Evolutionary conservation across 169 alveolate species (phyloP).

Genomic region (Eimeria acervulina): DNA sequence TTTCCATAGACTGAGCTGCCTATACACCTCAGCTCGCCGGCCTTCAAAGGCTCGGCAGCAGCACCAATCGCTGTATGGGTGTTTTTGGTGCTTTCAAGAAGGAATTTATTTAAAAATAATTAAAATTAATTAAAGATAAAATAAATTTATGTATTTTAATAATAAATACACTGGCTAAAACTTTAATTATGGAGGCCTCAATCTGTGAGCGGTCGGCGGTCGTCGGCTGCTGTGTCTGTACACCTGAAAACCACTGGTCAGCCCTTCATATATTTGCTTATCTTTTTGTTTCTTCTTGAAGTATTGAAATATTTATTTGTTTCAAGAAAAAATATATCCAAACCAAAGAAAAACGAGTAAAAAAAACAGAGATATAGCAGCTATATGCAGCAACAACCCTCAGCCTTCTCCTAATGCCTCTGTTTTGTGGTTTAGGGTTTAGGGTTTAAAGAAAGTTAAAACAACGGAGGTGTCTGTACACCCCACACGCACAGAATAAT

Average conservation of each 20-base stretch:
- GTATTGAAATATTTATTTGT: too few relatives aligned
- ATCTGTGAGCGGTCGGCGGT: background rate
- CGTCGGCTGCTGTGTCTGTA: background rate
- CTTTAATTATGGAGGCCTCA: too few relatives aligned
- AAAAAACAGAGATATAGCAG: background rate
- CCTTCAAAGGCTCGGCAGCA: background rate
- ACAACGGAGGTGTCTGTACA: too few relatives aligned
- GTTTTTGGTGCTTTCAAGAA: background rate
- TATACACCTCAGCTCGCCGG: background rate
- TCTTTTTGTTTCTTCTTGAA: background rate
- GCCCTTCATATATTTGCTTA: background rate
- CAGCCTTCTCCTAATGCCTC: too few relatives aligned
- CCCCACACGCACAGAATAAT: too few relatives aligned
- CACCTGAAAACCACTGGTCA: background rate
- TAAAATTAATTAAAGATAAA: background rate
- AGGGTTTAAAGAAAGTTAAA: too few relatives aligned
- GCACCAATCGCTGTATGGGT: background rate
- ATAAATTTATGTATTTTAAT: too few relatives aligned
- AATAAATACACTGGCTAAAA: too few relatives aligned
- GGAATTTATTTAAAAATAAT: too few relatives aligned
- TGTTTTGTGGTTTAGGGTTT: too few relatives aligned
- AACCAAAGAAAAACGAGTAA: background rate
- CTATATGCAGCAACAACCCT: background rate
- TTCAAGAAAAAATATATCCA: too few relatives aligned
- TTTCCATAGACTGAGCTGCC: background rate